A percentile compares a stretch with the other conserved stretches of the same genome.
These are phyloP conservation scores for Lentithecium fluviatile DNA, from an alignment of 495 filamentous ascomycete genomes.

Conservation along the genomic window DNA sequence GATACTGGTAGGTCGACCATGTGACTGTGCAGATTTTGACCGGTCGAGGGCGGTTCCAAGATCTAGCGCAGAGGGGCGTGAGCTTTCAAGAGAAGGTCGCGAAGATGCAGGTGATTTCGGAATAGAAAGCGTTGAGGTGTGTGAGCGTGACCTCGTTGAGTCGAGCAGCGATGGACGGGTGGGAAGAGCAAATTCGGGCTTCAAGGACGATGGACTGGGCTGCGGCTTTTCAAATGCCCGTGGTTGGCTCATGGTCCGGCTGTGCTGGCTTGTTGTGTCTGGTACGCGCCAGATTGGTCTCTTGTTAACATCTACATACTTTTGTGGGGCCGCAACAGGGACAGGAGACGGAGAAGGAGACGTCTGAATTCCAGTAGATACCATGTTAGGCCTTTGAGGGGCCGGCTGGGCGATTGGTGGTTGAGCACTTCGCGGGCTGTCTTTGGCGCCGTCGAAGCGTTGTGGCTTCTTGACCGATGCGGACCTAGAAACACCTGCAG, in stretches of 20 bases:
- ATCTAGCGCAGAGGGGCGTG: slow-evolving; percentile 64
- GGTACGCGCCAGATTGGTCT: slow-evolving; percentile 44
- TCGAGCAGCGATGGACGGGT: slow-evolving; percentile 46
- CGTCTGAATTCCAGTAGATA: slow-evolving; percentile 95
- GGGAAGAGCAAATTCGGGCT: slow-evolving; percentile 39
- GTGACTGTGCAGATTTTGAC: slow-evolving; percentile 63
- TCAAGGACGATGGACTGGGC: slow-evolving; percentile 41
- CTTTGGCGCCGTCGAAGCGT: slow-evolving; percentile 32
- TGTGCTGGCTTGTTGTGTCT: slow-evolving; percentile 22
- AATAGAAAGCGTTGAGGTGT: slow-evolving; percentile 49
- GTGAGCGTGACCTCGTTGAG: slow-evolving; percentile 51
- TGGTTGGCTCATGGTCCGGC: slow-evolving; percentile 40
- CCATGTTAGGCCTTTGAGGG: slow-evolving; percentile 65
- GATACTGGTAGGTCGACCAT: slow-evolving; percentile 68
- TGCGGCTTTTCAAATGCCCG: slow-evolving; percentile 34
- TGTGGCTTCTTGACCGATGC: slow-evolving; percentile 42
- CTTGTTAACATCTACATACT: slow-evolving; percentile 43
- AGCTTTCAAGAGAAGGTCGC: slow-evolving; percentile 75
- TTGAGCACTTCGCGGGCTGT: slow-evolving; percentile 49
- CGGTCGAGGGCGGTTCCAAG: slow-evolving; percentile 56
- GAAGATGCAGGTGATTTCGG: slow-evolving; percentile 65
- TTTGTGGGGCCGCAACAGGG: slow-evolving; percentile 45
- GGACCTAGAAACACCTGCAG: slow-evolving; percentile 25
- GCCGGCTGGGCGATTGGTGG: slow-evolving; percentile 58
- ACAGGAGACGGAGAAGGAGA: slow-evolving; percentile 63